Base-by-base conservation (phyloP, 2,329 filamentous ascomycete species). In the Monosporascus sp. region DNA sequence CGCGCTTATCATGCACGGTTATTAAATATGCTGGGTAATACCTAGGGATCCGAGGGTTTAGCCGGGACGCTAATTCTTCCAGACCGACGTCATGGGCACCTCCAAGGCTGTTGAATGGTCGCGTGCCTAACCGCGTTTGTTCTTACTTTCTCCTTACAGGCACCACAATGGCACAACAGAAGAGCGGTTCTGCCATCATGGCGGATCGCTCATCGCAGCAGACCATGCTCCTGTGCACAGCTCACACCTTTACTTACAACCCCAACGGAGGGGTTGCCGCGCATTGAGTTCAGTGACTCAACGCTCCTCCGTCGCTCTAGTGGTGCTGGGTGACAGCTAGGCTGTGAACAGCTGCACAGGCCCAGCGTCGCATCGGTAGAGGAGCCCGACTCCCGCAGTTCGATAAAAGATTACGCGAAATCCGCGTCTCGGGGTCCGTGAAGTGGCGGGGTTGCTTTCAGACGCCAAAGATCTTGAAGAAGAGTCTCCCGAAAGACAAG, bases 241-340 rank as follows among this genome's bases (percentile, higher is more conserved):
- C 39, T 47, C 11, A 47, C 47, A 44, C 14, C 20, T 18, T 51
- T 49, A 50, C 60, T 22, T 55, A 74, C 74, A 79, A 70, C 76
- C 78, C 78, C 76, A 80, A 76, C 63, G 77, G 56, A 60, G 77
- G 77, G 78, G 77, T 78, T 56, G 62, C 62, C 57, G 65, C 62
- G 60, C 63, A 75, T 63, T 80, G 74, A 72, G 57, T 57, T 51
- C 36, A 49, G 49, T 51, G 56, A 54, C 54, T 55, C 52, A 52
- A 55, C 50, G 55, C 64, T 60, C 69, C 60, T 60, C 59, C 48
- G 53, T 56, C 50, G 22, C 46, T 59, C 54, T 57, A 59, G 53
- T 56, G 54, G 52, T 55, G 49, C 47, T 59, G 49, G 57, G 57
- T 55, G 50, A 51, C 54, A 41, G 22, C 44, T 14, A 49, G 50